phyloP scores from a whole-genome alignment of 306 rosid genomes.

The Styphnolobium japonicum region DNA sequence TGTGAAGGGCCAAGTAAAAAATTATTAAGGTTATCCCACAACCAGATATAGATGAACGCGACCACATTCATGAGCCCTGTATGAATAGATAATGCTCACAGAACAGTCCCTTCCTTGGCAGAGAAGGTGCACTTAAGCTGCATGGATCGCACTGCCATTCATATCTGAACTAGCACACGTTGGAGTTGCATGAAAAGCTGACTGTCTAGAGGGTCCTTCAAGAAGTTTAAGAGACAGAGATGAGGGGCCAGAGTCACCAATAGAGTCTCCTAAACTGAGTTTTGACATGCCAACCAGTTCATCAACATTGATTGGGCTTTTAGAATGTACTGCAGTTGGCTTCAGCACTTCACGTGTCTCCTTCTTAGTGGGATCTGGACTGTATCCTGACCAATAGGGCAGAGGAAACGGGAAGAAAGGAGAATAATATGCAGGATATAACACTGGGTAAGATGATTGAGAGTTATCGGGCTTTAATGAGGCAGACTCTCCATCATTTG shows the following conservation, averaged over 20 bases:
- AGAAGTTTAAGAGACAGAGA: conserved; percentile 67
- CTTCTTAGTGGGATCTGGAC: conserved; percentile 45
- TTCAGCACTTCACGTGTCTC: conserved; percentile 83
- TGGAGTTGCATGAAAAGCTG: conserved; percentile 92
- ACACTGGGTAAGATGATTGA: conserved; percentile 54
- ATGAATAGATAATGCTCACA: conserved; percentile 29
- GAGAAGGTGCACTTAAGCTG: conserved; percentile 44
- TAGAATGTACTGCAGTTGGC: conserved; percentile 91
- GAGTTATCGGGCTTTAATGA: conserved; percentile 48
- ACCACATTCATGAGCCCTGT: conserved; percentile 44
- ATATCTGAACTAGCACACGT: conserved; percentile 55
- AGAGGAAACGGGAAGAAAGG: conserved; percentile 73
- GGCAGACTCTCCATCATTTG: conserved; percentile 78
- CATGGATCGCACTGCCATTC: conserved; percentile 80
- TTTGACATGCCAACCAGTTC: conserved; percentile 96
- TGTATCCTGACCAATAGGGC: conserved; percentile 76
- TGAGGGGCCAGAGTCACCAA: conserved; percentile 68
- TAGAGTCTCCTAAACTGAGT: conserved; percentile 83
- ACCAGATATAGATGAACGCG: conserved; percentile 38
- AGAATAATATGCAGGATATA: conserved; percentile 71
- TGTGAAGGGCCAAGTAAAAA: conserved; percentile 11
- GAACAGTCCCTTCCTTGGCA: conserved; percentile 32
- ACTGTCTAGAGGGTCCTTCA: conserved; percentile 90
- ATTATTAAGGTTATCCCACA: conserved; percentile 50
- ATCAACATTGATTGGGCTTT: conserved; percentile 82